Evolutionary conservation across 2,329 filamentous ascomycete genomes (phyloP).

Genomic region (Fusarium succisae): DNA sequence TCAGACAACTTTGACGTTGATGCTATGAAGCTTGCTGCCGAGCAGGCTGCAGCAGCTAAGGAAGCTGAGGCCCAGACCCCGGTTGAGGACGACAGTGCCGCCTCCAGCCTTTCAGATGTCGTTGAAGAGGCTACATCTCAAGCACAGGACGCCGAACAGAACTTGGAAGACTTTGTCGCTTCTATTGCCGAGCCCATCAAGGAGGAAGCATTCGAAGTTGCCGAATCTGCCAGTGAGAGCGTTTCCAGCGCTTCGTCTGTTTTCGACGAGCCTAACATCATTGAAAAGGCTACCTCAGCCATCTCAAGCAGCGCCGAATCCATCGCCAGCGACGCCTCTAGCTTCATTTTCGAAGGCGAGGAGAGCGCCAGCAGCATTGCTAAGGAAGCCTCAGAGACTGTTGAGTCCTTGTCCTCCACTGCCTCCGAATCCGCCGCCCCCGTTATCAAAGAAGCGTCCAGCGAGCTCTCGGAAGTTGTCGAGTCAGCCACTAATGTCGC

Average conservation of each 20-base stretch:
- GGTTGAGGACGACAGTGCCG: conserved; percentile 41
- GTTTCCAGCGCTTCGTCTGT: conserved; percentile 15
- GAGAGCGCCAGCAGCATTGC: conserved; percentile 21
- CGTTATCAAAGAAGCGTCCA: conserved; percentile 31
- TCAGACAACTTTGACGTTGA: conserved; percentile 82
- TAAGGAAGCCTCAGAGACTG: conserved; percentile 28
- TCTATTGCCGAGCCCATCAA: conserved; percentile 26
- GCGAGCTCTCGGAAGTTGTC: conserved; percentile 33
- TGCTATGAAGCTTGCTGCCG: conserved; percentile 66
- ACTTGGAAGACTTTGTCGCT: conserved; percentile 35
- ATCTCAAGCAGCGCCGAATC: conserved; percentile 17
- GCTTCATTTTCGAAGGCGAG: conserved; percentile 17
- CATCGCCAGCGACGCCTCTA: conserved; percentile 28
- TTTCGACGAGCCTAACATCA: conserved; percentile 19
- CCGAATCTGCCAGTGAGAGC: conserved; percentile 1
- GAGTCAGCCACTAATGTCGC: conserved; percentile 27
- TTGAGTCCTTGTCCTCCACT: conserved; percentile 23
- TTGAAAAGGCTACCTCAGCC: conserved; percentile 24
- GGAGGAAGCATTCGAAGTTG: conserved; percentile 16
- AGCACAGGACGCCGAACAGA: conserved; percentile 23
- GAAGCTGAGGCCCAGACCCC: conserved; percentile 33
- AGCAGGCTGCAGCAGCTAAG: conserved; percentile 44
- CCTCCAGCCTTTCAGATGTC: conserved; percentile 19
- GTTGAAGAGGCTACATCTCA: conserved; percentile 23
- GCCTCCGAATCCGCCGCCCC: conserved; percentile 37